Evolutionary conservation across 164 flowering plant species (phyloP).

Genomic region (Dillenia suffruticosa): DNA sequence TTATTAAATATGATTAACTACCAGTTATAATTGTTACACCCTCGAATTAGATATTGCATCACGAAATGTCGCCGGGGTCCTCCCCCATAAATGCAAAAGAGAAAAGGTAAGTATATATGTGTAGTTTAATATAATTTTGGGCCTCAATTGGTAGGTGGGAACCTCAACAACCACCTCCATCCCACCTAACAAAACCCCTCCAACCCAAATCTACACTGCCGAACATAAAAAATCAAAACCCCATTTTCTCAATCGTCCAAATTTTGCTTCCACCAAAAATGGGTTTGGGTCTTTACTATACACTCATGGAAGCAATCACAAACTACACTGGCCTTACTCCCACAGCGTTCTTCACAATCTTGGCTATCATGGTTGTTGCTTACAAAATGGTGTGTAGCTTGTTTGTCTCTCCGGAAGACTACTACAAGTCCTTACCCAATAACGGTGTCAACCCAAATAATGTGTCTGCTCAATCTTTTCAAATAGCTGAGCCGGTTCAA

Average conservation of each 20-base stretch:
- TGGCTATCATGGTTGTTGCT: slow-evolving; percentile 42
- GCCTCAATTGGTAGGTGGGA: no score
- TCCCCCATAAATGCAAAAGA: no score
- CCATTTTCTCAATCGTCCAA: not conserved
- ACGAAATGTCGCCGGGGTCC: no score
- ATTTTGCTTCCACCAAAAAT: slow-evolving; percentile 7
- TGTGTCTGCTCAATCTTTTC: not conserved
- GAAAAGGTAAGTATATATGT: no score
- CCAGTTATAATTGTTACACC: no score
- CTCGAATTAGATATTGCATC: no score
- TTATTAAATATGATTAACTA: no score
- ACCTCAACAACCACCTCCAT: no score
- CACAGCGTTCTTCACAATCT: slow-evolving; percentile 62
- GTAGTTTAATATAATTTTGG: no score
- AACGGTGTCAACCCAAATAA: no score
- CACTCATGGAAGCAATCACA: slow-evolving; percentile 35
- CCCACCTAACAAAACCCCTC: not conserved
- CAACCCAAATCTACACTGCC: not conserved
- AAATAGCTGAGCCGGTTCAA: slow-evolving; percentile 26
- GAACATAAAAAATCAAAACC: not conserved
- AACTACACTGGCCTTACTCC: slow-evolving; percentile 63
- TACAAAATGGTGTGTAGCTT: slow-evolving; percentile 47
- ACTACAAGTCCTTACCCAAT: slow-evolving; percentile 1
- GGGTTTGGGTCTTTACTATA: slow-evolving; percentile 36
- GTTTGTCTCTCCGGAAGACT: slow-evolving; percentile 49